Percentiles rank a stretch among this genome's conserved stretches.
These are phyloP conservation scores for Tetraselmis chui DNA, from an alignment of 139 green algal genomes.

Conservation along the genomic window DNA sequence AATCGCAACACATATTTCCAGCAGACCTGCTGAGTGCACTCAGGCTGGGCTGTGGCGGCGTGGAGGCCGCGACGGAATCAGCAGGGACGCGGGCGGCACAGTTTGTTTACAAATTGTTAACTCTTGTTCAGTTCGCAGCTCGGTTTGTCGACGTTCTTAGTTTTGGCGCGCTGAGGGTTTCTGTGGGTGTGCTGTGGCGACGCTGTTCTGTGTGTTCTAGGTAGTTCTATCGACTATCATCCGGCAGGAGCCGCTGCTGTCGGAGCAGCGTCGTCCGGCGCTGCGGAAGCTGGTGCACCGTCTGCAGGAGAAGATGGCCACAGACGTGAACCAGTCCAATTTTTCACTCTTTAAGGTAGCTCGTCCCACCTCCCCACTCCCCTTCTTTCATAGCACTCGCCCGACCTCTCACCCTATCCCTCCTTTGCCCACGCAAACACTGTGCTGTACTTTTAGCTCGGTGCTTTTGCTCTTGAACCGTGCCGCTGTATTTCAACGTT, in stretches of 20 bases:
- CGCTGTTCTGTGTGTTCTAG: constrained; percentile 4
- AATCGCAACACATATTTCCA: no score
- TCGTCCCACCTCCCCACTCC: neutral
- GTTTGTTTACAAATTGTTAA: neutral
- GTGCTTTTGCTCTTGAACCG: no score
- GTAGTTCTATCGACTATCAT: constrained; percentile 51
- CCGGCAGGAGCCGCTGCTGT: constrained; percentile 49
- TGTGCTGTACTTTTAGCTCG: no score
- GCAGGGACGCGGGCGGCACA: neutral
- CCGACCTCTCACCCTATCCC: no score
- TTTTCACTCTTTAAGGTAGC: constrained; percentile 57
- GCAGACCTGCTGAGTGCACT: no score
- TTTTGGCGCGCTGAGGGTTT: no score
- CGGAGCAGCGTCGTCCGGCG: constrained; percentile 38
- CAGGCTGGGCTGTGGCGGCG: no score
- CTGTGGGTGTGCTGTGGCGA: neutral
- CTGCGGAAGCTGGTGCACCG: constrained; percentile 42
- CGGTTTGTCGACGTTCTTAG: neutral
- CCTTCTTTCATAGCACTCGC: no score
- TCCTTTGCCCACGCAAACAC: no score
- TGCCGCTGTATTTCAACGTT: no score
- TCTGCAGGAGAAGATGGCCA: constrained; percentile 46
- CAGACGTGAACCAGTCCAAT: constrained; percentile 34
- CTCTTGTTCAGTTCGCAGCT: neutral
- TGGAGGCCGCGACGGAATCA: no score